Conservation (phyloP, 345 rosid genomes). For the Lumnitzera littorea region DNA sequence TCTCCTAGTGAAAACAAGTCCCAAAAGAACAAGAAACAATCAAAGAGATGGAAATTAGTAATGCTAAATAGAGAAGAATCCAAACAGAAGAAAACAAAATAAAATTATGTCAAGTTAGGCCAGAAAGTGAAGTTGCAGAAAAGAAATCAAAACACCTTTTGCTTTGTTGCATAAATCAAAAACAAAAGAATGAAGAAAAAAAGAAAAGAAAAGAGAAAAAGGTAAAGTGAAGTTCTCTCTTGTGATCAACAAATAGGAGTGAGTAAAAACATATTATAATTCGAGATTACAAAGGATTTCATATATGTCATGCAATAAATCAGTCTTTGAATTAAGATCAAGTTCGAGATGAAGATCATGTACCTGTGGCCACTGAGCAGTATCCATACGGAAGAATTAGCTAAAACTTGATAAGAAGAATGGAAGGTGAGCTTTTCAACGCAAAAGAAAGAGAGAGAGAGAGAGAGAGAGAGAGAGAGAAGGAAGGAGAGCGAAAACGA, state of each 20-base stretch:
- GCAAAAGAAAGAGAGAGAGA: conserved; percentile 7
- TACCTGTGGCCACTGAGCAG: conserved; percentile 98
- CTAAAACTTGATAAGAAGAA: conserved; percentile 4
- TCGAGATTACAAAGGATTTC: not conserved
- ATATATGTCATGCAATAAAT: not conserved
- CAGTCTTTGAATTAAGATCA: not conserved
- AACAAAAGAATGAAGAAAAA: not conserved
- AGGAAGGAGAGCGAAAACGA: conserved; percentile 18
- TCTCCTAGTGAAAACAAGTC: conserved; percentile 39
- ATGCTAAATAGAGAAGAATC: conserved; percentile 10
- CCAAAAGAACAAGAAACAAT: not conserved
- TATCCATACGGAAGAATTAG: conserved; percentile 71
- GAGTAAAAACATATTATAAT: not conserved
- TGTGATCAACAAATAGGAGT: not conserved
- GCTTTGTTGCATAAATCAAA: conserved; percentile 2
- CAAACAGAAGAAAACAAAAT: conserved; percentile 16
- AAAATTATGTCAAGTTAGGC: conserved; percentile 14
- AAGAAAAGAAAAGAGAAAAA: not conserved
- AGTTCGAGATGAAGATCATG: not conserved
- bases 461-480: conserved; percentile 11
- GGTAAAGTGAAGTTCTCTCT: not conserved
- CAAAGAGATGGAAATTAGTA: conserved; percentile 6
- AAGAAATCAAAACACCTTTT: conserved; percentile 5
- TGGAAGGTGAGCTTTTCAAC: not conserved
- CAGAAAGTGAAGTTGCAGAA: not conserved